phyloP scores from a whole-genome alignment of 2,329 filamentous ascomycete genomes.

The Aspergillus tamarii region DNA sequence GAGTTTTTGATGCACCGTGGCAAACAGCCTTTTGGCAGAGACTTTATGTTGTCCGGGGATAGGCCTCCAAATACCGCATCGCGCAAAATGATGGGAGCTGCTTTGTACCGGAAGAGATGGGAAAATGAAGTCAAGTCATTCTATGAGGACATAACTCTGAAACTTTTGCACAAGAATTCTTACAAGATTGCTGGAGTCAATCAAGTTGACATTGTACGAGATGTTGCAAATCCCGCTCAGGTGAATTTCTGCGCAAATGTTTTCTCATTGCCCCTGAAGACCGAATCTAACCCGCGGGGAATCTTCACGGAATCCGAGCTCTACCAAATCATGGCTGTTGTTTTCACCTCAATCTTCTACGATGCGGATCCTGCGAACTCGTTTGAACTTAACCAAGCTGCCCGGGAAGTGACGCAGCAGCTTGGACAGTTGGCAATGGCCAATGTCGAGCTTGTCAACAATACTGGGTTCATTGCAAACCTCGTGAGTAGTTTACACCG shows the following conservation, averaged over 20 bases:
- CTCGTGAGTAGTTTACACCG: constrained; percentile 46
- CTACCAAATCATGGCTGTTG: constrained; percentile 56
- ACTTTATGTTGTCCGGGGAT: constrained; percentile 55
- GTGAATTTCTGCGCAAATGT: constrained; percentile 59
- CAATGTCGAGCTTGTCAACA: constrained; percentile 52
- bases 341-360: constrained; percentile 60
- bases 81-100: constrained; percentile 46
- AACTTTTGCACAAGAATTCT: constrained; percentile 48
- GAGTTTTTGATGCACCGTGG: constrained; percentile 47
- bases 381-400: constrained; percentile 55
- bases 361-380: constrained; percentile 57
- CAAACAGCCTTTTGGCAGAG: constrained; percentile 43
- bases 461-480: constrained; percentile 44
- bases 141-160: constrained; percentile 52
- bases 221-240: constrained; percentile 57
- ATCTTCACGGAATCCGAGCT: constrained; percentile 59
- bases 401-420: constrained; percentile 50
- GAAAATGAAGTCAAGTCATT: constrained; percentile 50
- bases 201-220: constrained; percentile 54
- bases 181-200: constrained; percentile 50
- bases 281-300: constrained; percentile 52
- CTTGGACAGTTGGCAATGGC: constrained; percentile 55
- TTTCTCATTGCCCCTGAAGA: constrained; percentile 61
- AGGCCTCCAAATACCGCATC: constrained; percentile 45
- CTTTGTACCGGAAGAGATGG: constrained; percentile 52